Evolutionary conservation across 805 yeast species (phyloP), one percentile per base, ranked within the genome.

Genomic region (Groenewaldozyma tartarivorans): DNA sequence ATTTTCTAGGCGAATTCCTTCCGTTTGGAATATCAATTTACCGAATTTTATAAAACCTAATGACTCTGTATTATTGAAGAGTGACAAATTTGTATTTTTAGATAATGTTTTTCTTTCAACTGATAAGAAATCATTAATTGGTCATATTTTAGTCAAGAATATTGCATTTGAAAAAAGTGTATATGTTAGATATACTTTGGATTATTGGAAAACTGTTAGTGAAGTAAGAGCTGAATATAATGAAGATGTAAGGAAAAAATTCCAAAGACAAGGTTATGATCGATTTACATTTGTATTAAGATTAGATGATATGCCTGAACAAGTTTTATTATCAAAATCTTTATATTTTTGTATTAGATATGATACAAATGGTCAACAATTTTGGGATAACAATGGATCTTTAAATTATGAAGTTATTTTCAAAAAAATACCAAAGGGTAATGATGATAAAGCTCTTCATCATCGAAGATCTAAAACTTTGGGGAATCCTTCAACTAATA

Each of bases 81-180:
- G 11, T 13, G 45, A 46, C 35, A 51, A 57, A 20, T 59, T 62
- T 33, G 81, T 84, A 0, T 82, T 77, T 50, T 61, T 85, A 42
- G 95, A 86, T 48, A 64, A 75, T 38, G 58, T 80, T 3, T 74
- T 74, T 49, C 62, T 85, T 20, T 68, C 78, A 29, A 60, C 69
- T 5, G 84, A 80, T 48, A 72, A 73, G 48, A 69, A 70, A 43
- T 66, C 64, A 42, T 62, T 88, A 13, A 57, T 74, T 38, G 96
- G 96, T 1, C 78, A 77, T 40, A 67, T 88, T 35, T 83, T 90
- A 2, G 96, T 83, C 20, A 74, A 75, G 52, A 90, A 88, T 62
- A 40, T 84, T 3, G 68, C 80, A 7, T 88, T 68, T 60, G 70
- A 75, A 27, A 88, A 88, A 59, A 55, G 61, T 20, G 81, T 90